Conservation (phyloP, 2,329 filamentous ascomycete species). For the Trichophyton schoenleinii region DNA sequence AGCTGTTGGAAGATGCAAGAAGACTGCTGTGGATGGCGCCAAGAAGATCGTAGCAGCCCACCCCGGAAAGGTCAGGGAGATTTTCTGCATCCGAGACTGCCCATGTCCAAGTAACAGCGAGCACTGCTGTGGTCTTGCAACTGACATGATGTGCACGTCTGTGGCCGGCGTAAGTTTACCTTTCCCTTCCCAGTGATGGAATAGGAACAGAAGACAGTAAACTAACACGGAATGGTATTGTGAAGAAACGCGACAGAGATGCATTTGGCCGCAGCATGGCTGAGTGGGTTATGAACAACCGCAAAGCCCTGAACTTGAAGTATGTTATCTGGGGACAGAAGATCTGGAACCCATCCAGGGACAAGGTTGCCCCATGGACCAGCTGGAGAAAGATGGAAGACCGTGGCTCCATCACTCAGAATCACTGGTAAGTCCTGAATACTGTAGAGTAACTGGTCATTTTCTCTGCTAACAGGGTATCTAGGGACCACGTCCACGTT, state of each 20-base stretch:
- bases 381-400: conserved; percentile 36
- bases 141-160: conserved; percentile 7
- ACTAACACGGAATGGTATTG: conserved; percentile 15
- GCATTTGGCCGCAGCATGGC: conserved; percentile 34
- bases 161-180: conserved; percentile 14
- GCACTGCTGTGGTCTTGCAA: conserved; percentile 7
- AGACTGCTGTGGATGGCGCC: conserved; percentile 5
- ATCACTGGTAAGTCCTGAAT: conserved; percentile 29
- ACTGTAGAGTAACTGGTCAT: background rate
- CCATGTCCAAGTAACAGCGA: conserved; percentile 4
- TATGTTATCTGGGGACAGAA: conserved; percentile 42
- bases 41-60: background rate
- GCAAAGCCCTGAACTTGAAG: conserved; percentile 31
- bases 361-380: conserved; percentile 28
- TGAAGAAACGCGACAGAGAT: conserved; percentile 17
- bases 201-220: conserved; percentile 14
- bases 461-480: conserved; percentile 4
- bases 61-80: conserved; percentile 1
- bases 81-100: conserved; percentile 5
- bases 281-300: conserved; percentile 40
- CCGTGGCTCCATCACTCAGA: conserved; percentile 30
- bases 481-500: conserved; percentile 14
- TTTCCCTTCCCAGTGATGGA: conserved; percentile 15
- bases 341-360: conserved; percentile 34
- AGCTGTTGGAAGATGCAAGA: conserved; percentile 4